These are phyloP conservation scores for Acer yangbiense DNA, from an alignment of 345 rosid species.

Conservation along the genomic window DNA sequence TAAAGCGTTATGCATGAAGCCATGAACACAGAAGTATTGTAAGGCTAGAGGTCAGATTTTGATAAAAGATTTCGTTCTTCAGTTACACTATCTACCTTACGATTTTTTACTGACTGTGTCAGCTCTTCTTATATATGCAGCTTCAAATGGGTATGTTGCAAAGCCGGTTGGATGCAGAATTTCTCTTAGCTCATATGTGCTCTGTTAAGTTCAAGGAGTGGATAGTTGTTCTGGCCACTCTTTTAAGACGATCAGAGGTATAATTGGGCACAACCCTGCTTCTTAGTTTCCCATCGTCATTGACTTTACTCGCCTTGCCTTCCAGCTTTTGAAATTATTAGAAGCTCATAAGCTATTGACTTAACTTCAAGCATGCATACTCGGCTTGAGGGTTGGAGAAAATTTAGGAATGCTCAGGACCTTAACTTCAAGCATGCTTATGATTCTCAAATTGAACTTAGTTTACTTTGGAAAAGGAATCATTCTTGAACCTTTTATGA, in stretches of 20 bases:
- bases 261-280: constrained; percentile 8
- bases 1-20: not conserved
- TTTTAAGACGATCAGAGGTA: constrained; percentile 89
- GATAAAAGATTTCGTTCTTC: not conserved
- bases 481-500: not conserved
- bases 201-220: constrained; percentile 98
- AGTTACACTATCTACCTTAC: not conserved
- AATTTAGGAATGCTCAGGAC: not conserved
- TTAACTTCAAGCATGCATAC: no score
- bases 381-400: not conserved
- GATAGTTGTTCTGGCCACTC: constrained; percentile 98
- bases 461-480: not conserved
- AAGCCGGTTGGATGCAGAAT: constrained; percentile 92
- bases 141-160: constrained; percentile 95
- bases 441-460: not conserved
- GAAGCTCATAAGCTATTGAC: not conserved
- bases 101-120: constrained; percentile 5
- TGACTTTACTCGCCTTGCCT: not conserved
- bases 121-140: constrained; percentile 39
- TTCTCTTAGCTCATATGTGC: constrained; percentile 97
- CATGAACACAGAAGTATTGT: not conserved
- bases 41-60: not conserved
- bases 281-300: not conserved
- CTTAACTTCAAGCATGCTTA: not conserved
- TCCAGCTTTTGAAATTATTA: not conserved